A percentile compares a stretch with the other conserved stretches of the same genome.
Conservation (phyloP, 495 filamentous ascomycete species). For the Xylaria flabelliformis region DNA sequence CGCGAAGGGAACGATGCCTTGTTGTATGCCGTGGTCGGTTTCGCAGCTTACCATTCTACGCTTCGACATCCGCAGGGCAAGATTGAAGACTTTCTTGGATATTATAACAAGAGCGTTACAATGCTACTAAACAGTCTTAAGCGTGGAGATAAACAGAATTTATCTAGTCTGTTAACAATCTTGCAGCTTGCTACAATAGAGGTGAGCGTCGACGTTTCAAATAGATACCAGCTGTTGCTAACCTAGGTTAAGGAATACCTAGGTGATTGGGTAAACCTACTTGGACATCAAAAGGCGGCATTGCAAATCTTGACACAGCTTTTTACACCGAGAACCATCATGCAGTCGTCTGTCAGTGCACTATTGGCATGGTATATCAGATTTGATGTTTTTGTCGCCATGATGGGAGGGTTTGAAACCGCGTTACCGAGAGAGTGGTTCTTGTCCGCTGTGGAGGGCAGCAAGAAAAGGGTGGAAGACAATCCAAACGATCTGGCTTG, state of each 20-base stretch:
- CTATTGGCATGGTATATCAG: slow-evolving; percentile 87
- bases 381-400: slow-evolving; percentile 83
- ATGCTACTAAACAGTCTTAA: slow-evolving; percentile 74
- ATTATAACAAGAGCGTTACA: slow-evolving; percentile 86
- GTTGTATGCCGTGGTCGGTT: slow-evolving; percentile 87
- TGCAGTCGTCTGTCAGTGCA: slow-evolving; percentile 69
- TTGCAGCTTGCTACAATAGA: slow-evolving; percentile 92
- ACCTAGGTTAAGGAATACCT: slow-evolving; percentile 75
- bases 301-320: slow-evolving; percentile 78
- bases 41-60: slow-evolving; percentile 85
- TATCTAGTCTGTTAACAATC: slow-evolving; percentile 85
- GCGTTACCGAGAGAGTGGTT: slow-evolving; percentile 85
- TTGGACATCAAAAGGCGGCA: slow-evolving; percentile 91
- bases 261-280: slow-evolving; percentile 91
- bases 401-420: slow-evolving; percentile 80
- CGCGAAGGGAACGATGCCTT: slow-evolving; percentile 74
- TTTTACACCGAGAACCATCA: slow-evolving; percentile 77
- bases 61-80: slow-evolving; percentile 70
- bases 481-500: slow-evolving; percentile 68
- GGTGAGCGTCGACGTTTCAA: slow-evolving; percentile 57
- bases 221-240: slow-evolving; percentile 34
- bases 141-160: slow-evolving; percentile 69
- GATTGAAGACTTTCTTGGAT: slow-evolving; percentile 82
- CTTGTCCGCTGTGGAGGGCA: slow-evolving; percentile 66
- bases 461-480: slow-evolving; percentile 59